Percentiles rank a stretch among this genome's conserved stretches.
Evolutionary conservation across 1,284 basidiomycete genomes (phyloP).

Genomic region (Mycena sp.): DNA sequence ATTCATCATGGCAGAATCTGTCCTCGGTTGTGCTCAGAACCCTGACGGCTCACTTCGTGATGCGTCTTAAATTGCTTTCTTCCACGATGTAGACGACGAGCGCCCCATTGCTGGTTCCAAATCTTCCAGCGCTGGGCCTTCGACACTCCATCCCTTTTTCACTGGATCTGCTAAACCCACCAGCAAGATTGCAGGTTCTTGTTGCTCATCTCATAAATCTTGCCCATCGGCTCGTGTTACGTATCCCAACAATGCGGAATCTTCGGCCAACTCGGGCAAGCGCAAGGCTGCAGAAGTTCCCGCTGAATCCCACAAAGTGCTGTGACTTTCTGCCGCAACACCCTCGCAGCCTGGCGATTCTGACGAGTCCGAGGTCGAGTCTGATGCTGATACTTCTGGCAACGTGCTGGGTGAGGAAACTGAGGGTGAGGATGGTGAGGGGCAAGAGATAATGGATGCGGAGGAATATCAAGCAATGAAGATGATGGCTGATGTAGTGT

Average conservation of each 20-base stretch:
- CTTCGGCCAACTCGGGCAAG: neutral
- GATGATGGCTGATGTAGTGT: too few species aligned
- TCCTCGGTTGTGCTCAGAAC: constrained; percentile 1
- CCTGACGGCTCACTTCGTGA: too few species aligned
- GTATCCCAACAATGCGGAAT: neutral
- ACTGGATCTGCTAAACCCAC: neutral
- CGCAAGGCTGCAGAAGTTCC: neutral
- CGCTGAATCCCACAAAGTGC: neutral
- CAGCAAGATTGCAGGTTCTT: neutral
- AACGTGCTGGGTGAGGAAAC: neutral
- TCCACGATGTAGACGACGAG: neutral
- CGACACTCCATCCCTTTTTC: neutral
- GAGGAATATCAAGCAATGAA: too few species aligned
- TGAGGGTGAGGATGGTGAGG: neutral
- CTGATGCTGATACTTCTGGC: neutral
- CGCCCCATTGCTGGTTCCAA: neutral
- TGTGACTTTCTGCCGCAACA: too few species aligned
- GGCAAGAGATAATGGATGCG: neutral
- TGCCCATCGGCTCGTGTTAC: neutral
- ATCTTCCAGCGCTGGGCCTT: neutral
- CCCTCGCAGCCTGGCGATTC: neutral
- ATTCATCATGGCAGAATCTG: neutral
- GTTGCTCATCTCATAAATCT: neutral
- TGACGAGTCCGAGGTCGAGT: neutral
- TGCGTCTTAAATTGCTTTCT: neutral